Base-by-base conservation (phyloP, 768 basidiomycete genomes). In the Chalciporus pseudorubinellus region DNA sequence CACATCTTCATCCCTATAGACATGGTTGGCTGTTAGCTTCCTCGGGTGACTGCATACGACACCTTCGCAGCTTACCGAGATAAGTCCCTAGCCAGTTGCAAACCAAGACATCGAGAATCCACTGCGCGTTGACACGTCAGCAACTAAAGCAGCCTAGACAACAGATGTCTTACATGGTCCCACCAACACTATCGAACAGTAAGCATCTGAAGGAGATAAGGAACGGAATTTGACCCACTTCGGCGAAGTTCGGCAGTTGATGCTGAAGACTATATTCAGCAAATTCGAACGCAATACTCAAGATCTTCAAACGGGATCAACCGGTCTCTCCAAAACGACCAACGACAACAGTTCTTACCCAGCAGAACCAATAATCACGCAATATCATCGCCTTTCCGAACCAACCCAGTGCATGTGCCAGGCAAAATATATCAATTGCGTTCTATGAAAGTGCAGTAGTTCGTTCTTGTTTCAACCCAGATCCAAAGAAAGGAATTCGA, bases 281-380 rank as follows among this genome's bases (percentile, higher is more conserved):
- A 28, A 93, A 77, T 66, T 93, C 90, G 58, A 93, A 93, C 19
- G 89, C 89, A 47, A 93, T 78, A 66, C 89, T 91, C 53, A 93
- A 70, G 59, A 92, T 92, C 90, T 92, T 60, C 29, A 36, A 36
- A 49, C 40, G 58, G 34, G 34, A 54, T 55, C 44, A 57, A 55
- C 43, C 44, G 28, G 31, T 34, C 38, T 34, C 28, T 50, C 29
- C 13, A 38, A 40, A 50, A 46, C 7, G 41, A 54, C 10, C 0
- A 2, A 20, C 26, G 43, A 46, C 39, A 36, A 51, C 45, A 39
- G 4, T 21, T 69, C 74, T 52, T 61, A 91, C 90, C 90, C 92
- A 93, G 62, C 92, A 93, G 63, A 92, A 93, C 91, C 91, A 93
- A 62, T 94, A 93, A 62, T 94, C 92, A 20, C 92, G 82, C 62